Base-by-base conservation (phyloP, 2,329 filamentous ascomycete genomes). In the Aspergillus ustus region DNA sequence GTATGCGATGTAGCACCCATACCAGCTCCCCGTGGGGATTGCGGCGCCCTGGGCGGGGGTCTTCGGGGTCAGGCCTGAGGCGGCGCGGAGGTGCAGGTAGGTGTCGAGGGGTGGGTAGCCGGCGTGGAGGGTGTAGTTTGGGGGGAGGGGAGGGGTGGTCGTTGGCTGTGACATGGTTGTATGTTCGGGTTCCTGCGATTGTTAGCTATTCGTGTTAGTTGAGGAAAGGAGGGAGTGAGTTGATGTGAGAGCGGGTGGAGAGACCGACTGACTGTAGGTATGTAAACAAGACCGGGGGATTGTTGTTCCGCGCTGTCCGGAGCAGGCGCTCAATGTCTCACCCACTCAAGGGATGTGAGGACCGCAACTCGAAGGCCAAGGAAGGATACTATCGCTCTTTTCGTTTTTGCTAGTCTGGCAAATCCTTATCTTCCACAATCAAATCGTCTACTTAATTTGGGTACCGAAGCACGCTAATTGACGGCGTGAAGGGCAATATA, bases 1-100 rank as follows among this genome's bases (percentile, higher is more conserved):
- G n/a, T n/a, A n/a, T 2, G 71, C 71, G 55, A 81, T 67, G 66
- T 78, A 77, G 52, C 76, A 80, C n/a, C 78, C 77, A 61, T 78
- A 78, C 78, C 80, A 82, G 67, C 75, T 78, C 4, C 79, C 77
- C 1, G 65, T 60, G 4, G 77, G 50, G 3, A 77, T 72, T 4
- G 72, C 72, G 4, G 67, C 63, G 1, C 75, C 79, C 63, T 82
- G 78, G 2, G 74, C 72, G 7, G 69, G 60, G 1, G 71, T 80
- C 57, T 75, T 75, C 4, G 78, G 71, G 1, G 73, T 70, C 48
- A 81, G 74, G 20, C 79, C 78, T 0, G 75, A 68, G 2, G 67
- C 63, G 20, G 66, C 56, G 64, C 80, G 78, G 50, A 82, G 75
- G 60, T 75, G 63, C 31, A 77, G 66, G 65, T 81, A 82, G 1